These are phyloP conservation scores for Emericellopsis cladophorae DNA, from an alignment of 2,329 filamentous ascomycete genomes.

Conservation along the genomic window DNA sequence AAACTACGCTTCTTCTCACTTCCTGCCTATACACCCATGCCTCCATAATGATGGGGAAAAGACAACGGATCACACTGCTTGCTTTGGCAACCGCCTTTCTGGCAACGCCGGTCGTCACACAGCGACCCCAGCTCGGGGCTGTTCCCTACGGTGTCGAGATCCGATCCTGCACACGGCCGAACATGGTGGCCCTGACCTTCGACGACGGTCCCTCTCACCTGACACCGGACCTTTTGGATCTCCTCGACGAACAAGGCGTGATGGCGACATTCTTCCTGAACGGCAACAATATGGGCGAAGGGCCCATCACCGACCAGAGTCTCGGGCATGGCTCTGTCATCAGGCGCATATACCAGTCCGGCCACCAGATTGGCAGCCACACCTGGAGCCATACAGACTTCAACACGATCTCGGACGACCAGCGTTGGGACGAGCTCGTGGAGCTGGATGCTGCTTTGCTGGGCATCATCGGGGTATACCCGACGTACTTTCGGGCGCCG, in stretches of 20 bases:
- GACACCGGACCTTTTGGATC: slow-evolving; percentile 26
- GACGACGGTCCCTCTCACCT: slow-evolving; percentile 32
- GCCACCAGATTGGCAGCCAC: slow-evolving; percentile 33
- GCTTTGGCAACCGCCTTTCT: too few species aligned
- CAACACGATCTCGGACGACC: slow-evolving; percentile 18
- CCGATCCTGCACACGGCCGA: slow-evolving; percentile 18
- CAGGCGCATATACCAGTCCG: slow-evolving; percentile 24
- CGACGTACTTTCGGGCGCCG: slow-evolving; percentile 30
- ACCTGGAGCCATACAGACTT: slow-evolving; percentile 33
- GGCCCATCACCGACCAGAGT: slow-evolving; percentile 22
- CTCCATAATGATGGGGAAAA: neutral
- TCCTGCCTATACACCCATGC: too few species aligned
- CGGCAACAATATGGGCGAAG: slow-evolving; percentile 23
- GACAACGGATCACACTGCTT: neutral
- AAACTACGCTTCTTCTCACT: too few species aligned
- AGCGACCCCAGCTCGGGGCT: slow-evolving; percentile 18
- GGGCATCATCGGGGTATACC: slow-evolving; percentile 25
- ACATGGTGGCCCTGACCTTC: slow-evolving; percentile 28
- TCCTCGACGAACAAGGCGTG: slow-evolving; percentile 15
- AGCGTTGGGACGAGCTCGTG: slow-evolving; percentile 25
- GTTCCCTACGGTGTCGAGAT: slow-evolving; percentile 45
- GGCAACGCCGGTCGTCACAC: too few species aligned
- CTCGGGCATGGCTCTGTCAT: slow-evolving; percentile 13
- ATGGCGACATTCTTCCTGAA: slow-evolving; percentile 29
- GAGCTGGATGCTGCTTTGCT: slow-evolving; percentile 30